Percentiles rank a stretch among this genome's conserved stretches.
Conservation (phyloP, 331 rosid genomes). For the Dryas integrifolia region DNA sequence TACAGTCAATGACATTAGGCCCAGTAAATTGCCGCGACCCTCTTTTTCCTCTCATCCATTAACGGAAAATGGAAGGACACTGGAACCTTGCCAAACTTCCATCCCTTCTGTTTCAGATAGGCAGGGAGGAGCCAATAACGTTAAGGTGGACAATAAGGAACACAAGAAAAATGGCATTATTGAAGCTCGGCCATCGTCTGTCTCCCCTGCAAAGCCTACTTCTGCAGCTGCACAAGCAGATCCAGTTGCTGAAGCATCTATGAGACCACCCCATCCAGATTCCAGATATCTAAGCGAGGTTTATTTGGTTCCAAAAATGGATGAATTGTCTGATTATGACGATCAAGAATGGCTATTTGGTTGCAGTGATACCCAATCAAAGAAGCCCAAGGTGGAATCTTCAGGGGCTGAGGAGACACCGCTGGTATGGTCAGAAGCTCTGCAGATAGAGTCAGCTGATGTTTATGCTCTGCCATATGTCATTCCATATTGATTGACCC, state of each 20-base stretch:
- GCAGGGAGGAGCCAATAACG: constrained; percentile 38
- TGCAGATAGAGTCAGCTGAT: constrained; percentile 62
- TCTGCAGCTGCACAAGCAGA: constrained; percentile 32
- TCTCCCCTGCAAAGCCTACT: constrained; percentile 41
- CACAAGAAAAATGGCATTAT: constrained; percentile 58
- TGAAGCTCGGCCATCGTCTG: constrained; percentile 44
- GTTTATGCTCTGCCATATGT: constrained; percentile 82
- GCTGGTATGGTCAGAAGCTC: constrained; percentile 79
- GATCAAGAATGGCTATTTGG: constrained; percentile 75
- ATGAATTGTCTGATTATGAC: constrained; percentile 47
- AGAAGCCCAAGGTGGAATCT: constrained; percentile 43
- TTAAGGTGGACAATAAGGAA: constrained; percentile 52
- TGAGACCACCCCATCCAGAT: constrained; percentile 80
- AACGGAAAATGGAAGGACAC: constrained; percentile 63
- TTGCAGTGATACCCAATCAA: constrained; percentile 35
- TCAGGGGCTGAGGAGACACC: constrained; percentile 39
- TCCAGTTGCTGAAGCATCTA: constrained; percentile 34
- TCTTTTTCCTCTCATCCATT: constrained; percentile 42
- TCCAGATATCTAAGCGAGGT: constrained; percentile 54
- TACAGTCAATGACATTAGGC: constrained; percentile 69
- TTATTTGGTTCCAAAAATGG: constrained; percentile 63
- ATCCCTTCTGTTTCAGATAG: constrained; percentile 39
- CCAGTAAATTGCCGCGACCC: constrained; percentile 57
- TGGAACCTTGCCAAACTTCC: constrained; percentile 58
- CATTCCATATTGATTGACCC: constrained; percentile 66